Conservation (phyloP, 2,329 filamentous ascomycete species). For the Penicillium olsonii region DNA sequence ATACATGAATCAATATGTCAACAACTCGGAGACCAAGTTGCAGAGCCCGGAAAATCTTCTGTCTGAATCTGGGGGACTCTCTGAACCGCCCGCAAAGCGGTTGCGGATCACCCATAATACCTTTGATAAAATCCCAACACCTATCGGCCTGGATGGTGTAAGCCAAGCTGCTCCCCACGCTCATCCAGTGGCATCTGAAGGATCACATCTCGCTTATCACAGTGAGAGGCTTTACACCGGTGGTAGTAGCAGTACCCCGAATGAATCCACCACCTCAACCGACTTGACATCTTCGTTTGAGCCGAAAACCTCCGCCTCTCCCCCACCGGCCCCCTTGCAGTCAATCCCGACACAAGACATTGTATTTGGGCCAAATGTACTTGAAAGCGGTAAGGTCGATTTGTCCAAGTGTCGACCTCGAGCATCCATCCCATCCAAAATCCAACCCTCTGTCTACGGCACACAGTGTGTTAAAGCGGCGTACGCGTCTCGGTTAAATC, state of each 20-base stretch:
- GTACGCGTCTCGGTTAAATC: slow-evolving; percentile 84
- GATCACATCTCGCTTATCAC: not conserved
- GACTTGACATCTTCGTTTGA: slow-evolving; percentile 26
- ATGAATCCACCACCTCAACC: slow-evolving; percentile 28
- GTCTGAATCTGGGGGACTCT: not conserved
- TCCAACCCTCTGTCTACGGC: slow-evolving; percentile 78
- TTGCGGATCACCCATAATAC: slow-evolving; percentile 15
- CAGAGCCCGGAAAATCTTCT: not conserved
- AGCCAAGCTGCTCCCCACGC: not conserved
- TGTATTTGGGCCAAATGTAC: slow-evolving; percentile 17
- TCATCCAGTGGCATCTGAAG: slow-evolving; percentile 4
- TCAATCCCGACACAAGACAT: slow-evolving; percentile 15
- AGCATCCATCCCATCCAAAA: slow-evolving; percentile 77
- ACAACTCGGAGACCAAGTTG: slow-evolving; percentile 3
- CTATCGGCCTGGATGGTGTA: slow-evolving; percentile 1
- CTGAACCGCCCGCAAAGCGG: slow-evolving; percentile 23
- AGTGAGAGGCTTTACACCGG: slow-evolving; percentile 16
- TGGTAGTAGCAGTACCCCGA: slow-evolving; percentile 26
- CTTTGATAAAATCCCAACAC: slow-evolving; percentile 1
- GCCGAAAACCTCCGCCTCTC: slow-evolving; percentile 29
- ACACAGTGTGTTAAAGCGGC: slow-evolving; percentile 87
- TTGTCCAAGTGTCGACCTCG: slow-evolving; percentile 65
- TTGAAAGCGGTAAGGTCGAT: slow-evolving; percentile 31
- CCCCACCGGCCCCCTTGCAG: slow-evolving; percentile 22
- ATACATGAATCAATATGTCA: slow-evolving; percentile 16